Evolutionary conservation across 2,329 filamentous ascomycete species (phyloP).

Genomic region (Penicillium digitatum): DNA sequence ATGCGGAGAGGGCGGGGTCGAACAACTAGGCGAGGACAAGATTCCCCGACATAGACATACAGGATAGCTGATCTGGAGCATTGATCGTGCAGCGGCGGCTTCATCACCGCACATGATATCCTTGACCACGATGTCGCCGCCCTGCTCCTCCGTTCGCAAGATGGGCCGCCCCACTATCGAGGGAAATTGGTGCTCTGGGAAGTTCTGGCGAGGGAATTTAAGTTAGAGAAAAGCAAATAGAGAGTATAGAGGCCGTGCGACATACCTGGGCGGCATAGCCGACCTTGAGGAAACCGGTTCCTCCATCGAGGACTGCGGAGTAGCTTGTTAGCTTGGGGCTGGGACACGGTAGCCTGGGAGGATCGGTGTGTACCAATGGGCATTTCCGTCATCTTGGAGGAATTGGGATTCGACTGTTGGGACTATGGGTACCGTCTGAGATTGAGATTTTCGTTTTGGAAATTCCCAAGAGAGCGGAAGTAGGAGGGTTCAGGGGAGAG

Average conservation of each 20-base stretch:
- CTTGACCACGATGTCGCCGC: slow-evolving; percentile 73
- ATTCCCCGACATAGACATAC: slow-evolving; percentile 44
- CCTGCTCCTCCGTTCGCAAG: slow-evolving; percentile 87
- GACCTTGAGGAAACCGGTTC: slow-evolving; percentile 99
- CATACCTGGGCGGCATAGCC: slow-evolving; percentile 87
- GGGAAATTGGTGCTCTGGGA: slow-evolving; percentile 97
- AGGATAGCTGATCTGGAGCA: slow-evolving; percentile 97
- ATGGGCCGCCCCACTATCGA: slow-evolving; percentile 98
- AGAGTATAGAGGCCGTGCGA: neutral
- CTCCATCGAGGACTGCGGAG: slow-evolving; percentile 88
- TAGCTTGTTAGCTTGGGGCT: slow-evolving; percentile 30
- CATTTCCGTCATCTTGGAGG: slow-evolving; percentile 45
- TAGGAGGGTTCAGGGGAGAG: slow-evolving; percentile 17
- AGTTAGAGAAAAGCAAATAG: slow-evolving; percentile 5
- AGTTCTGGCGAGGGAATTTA: slow-evolving; percentile 62
- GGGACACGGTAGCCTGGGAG: slow-evolving; percentile 22
- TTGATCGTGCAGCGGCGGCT: slow-evolving; percentile 87
- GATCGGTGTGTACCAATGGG: slow-evolving; percentile 45
- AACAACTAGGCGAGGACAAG: slow-evolving; percentile 6
- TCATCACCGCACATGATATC: slow-evolving; percentile 99
- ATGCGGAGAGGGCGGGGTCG: slow-evolving; percentile 20
- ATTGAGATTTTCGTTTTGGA: slow-evolving; percentile 4
- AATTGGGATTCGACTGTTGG: slow-evolving; percentile 6
- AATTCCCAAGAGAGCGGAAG: slow-evolving; percentile 17
- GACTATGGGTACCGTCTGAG: neutral